Conservation (phyloP, 2,329 filamentous ascomycete species). For the Lachnellula cervina region DNA sequence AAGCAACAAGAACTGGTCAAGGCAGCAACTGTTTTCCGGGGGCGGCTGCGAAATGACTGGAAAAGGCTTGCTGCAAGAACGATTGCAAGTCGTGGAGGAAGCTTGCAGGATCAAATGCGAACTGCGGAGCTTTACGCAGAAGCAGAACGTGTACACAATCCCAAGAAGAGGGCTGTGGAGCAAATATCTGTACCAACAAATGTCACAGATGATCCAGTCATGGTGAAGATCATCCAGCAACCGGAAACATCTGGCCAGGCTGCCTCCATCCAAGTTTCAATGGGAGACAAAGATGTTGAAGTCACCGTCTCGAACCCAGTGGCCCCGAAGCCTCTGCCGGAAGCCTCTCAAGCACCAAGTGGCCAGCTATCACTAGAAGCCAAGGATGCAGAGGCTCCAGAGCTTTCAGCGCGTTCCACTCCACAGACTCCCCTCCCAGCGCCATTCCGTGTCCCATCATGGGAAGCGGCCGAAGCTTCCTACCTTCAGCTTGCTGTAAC, state of each 20-base stretch:
- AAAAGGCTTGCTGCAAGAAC: slow-evolving; percentile 72
- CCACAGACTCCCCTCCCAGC: slow-evolving; percentile 36
- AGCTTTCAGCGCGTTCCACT: slow-evolving; percentile 16
- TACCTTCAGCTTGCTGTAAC: slow-evolving; percentile 74
- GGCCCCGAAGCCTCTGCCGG: slow-evolving; percentile 1
- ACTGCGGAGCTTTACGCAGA: slow-evolving; percentile 69
- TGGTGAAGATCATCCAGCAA: slow-evolving; percentile 41
- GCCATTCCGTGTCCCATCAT: slow-evolving; percentile 74
- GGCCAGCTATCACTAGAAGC: background rate
- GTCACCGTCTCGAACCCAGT: slow-evolving; percentile 1
- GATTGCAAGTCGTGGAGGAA: slow-evolving; percentile 74
- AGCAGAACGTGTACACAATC: slow-evolving; percentile 66
- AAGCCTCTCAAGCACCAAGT: slow-evolving; percentile 2
- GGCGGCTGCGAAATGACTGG: slow-evolving; percentile 77
- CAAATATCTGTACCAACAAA: slow-evolving; percentile 44
- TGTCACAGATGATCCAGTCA: slow-evolving; percentile 44
- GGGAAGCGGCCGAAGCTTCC: slow-evolving; percentile 65
- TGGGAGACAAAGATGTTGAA: slow-evolving; percentile 14
- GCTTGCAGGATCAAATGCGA: slow-evolving; percentile 65
- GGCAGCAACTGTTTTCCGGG: slow-evolving; percentile 65
- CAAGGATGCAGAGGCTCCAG: slow-evolving; percentile 9
- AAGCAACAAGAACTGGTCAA: slow-evolving; percentile 87
- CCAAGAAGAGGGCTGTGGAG: slow-evolving; percentile 43
- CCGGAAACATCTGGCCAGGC: slow-evolving; percentile 14
- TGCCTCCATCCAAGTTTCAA: slow-evolving; percentile 12